Base-by-base conservation (phyloP, 768 basidiomycete genomes). In the Russula sp. region DNA sequence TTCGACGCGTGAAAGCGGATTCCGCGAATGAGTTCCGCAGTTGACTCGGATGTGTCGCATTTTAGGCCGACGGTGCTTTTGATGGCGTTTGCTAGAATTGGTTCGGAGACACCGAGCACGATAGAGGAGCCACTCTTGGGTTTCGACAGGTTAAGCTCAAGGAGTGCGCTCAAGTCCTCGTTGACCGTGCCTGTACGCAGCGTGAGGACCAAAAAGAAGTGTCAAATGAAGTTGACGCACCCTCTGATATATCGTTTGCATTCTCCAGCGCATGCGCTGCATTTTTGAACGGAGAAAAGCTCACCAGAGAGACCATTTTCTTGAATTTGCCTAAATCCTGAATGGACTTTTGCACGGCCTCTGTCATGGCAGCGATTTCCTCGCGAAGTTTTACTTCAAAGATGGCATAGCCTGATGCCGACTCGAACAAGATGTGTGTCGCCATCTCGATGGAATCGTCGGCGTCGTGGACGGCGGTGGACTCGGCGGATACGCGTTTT, bases 221-320 rank as follows among this genome's bases (percentile, higher is more conserved):
- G 26, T 46, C 36, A 18, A 60, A 2, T 3, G n/a, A n/a, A 63
- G 38, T 13, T 4, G 36, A 77, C 84, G 34, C 65, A 94, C 96
- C 94, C 81, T 98, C 95, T 11, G 95, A 97, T 18, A 98, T 76
- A 76, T 98, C 96, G 73, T 98, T 98, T 57, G 89, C 88, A 70
- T 97, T 98, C 78, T 98, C 94, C 69, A 98, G 80, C 38, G 94
- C 94, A 73, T 95, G 88, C 0, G 92, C 94, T 26, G 94, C 93
- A 64, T 80, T 94, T 76, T 92, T 92, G 82, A 96, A 98, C 0
- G 96, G 95, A 60, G 88, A 83, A 79, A 98, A 98, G 74, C 91
- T 94, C 75, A 89, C 74, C 72, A 98, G 78, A 71, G 87, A 81
- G 66, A 97, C 92, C 90, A 96, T 94, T 80, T 93, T 94, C 63